phyloP scores from a whole-genome alignment of 129 eudicot genomes.

The Cynara cardunculus region DNA sequence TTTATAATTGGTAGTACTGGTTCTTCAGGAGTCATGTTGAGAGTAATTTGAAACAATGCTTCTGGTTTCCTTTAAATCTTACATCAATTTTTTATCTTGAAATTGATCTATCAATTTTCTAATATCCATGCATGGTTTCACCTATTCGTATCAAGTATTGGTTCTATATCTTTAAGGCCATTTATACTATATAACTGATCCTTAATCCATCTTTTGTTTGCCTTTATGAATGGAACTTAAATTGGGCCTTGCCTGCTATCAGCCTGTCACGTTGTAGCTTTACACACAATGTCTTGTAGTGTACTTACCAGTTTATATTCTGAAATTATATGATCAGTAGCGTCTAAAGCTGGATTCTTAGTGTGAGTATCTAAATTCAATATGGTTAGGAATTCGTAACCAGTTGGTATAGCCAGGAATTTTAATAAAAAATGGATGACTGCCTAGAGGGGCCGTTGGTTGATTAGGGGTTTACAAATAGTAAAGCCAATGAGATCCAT shows the following conservation, averaged over 20 bases:
- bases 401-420: not conserved
- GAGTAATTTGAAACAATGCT: not conserved
- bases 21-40: not conserved
- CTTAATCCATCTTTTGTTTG: not conserved
- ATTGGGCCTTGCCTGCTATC: not conserved
- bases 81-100: not conserved
- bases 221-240: not conserved
- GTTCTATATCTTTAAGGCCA: not conserved
- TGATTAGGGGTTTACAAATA: not conserved
- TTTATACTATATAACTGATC: not conserved
- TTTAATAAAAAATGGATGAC: not conserved
- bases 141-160: not conserved
- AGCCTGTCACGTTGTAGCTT: not conserved
- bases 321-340: not conserved
- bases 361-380: not conserved
- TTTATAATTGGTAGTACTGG: not conserved
- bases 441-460: not conserved
- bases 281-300: not conserved
- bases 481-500: not conserved
- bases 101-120: not conserved
- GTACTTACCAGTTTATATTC: not conserved
- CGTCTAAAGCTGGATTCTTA: not conserved
- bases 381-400: not conserved
- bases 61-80: not conserved
- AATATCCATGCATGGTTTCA: not conserved